A percentile compares a stretch with the other conserved stretches of the same genome.
Conservation (phyloP, 495 filamentous ascomycete genomes). For the Hapsidospora chrysogenum region DNA sequence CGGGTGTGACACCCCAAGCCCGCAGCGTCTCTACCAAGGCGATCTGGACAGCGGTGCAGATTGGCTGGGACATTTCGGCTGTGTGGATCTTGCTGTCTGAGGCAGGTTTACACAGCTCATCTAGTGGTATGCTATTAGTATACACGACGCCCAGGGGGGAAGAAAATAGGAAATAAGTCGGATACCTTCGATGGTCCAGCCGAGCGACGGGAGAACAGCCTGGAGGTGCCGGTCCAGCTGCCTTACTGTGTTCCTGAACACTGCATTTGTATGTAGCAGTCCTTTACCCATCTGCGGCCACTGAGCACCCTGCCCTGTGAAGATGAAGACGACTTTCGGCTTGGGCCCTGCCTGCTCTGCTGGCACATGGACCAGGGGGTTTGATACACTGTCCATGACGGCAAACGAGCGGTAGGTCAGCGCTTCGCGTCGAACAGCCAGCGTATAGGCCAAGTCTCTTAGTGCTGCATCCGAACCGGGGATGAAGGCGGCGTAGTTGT, state of each 20-base stretch:
- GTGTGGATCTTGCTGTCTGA: constrained; percentile 5
- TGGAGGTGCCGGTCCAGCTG: constrained; percentile 1
- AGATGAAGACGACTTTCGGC: constrained; percentile 3
- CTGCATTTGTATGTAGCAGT: not conserved
- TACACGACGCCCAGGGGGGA: too few species aligned
- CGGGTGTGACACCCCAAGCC: constrained; percentile 24
- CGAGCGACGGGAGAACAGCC: not conserved
- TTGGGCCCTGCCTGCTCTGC: not conserved
- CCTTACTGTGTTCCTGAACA: not conserved
- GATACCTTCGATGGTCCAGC: constrained; percentile 2
- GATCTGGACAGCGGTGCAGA: constrained; percentile 25
- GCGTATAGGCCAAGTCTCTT: constrained; percentile 2
- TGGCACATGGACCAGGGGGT: not conserved
- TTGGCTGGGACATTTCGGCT: constrained; percentile 17
- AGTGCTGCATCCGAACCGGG: too few species aligned
- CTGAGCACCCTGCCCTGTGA: constrained; percentile 10
- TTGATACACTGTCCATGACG: constrained; percentile 2
- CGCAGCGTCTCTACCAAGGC: constrained; percentile 29
- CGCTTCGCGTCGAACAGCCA: constrained; percentile 1
- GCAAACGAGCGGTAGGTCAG: constrained; percentile 1
- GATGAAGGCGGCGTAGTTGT: not conserved
- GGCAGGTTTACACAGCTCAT: not conserved
- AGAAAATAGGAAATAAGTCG: too few species aligned
- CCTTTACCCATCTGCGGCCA: constrained; percentile 8
- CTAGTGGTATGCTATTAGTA: too few species aligned